Conservation (phyloP, 1,139 yeast species). For the Geotrichum restrictum region DNA sequence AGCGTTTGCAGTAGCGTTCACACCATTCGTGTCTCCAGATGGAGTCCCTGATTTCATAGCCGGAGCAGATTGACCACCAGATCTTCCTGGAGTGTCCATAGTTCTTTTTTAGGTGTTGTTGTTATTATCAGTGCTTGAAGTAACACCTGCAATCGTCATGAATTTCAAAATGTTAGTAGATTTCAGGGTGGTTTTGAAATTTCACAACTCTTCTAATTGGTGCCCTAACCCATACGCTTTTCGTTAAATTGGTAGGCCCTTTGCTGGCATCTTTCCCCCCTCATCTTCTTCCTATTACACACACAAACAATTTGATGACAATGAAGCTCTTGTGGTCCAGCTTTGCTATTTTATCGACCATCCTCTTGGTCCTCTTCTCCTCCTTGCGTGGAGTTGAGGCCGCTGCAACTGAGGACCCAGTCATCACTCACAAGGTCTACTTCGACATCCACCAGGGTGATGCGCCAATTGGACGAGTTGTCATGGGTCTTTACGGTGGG, state of each 20-base stretch:
- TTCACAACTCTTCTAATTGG: background rate
- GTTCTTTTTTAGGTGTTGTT: background rate
- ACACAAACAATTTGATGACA: constrained; percentile 2
- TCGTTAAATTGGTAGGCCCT: background rate
- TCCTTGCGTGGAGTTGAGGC: constrained; percentile 19
- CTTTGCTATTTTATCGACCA: constrained; percentile 25
- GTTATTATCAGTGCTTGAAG: too few species aligned
- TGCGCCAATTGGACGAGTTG: constrained; percentile 61
- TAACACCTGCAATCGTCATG: too few species aligned
- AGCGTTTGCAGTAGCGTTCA: background rate
- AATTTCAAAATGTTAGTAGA: too few species aligned
- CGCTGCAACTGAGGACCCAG: constrained; percentile 43
- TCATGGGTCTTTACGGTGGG: constrained; percentile 77
- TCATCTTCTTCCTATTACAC: background rate
- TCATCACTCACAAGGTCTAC: constrained; percentile 69
- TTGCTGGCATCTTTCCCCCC: background rate
- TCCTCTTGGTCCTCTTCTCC: constrained; percentile 17
- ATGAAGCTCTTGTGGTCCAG: constrained; percentile 31
- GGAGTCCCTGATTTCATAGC: background rate
- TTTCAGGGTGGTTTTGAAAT: constrained; percentile 1
- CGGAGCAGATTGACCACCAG: background rate
- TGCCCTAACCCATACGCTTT: background rate
- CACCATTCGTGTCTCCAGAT: background rate
- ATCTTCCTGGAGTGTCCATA: constrained; percentile 1
- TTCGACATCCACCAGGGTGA: constrained; percentile 86